Evolutionary conservation across 441 rosid genomes (phyloP), one percentile per base, ranked within the genome.

Genomic region (Sinapis alba): DNA sequence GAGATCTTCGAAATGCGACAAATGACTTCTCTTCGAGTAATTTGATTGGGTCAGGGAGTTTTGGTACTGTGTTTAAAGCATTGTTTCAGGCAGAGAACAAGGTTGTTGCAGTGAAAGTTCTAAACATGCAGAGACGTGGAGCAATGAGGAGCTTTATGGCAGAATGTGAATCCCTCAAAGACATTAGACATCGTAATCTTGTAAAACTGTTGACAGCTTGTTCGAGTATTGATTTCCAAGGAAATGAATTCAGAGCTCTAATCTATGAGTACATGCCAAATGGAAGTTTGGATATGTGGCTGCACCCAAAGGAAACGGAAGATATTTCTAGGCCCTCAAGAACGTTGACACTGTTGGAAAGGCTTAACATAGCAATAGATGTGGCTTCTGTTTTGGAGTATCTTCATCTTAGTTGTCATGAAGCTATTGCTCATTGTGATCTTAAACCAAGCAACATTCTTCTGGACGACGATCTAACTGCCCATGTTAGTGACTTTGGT

Each of bases 401-500:
- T 50, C 65, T 82, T 20, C 83, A 54, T 20, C 11, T 21, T 66
- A 61, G 50, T 7, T 57, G 32, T 41, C 50, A 61, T 4, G 47
- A 36, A 4, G 8, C 70, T 15, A 62, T 73, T 6, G 65, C 58
- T 3, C 79, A 76, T n/a, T 79, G 77, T 4, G 78, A 66, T 53
- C 63, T 68, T 13, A 78, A 68, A 47, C 82, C 84, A 4, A 81
- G 72, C 24, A 73, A 73, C 0, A 24, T 73, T 24, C 72, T 79
- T 16, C 41, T 72, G 2, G 78, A 76, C 16, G 20, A 60, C 4
- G 74, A 79, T n/a, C 18, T 43, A 5, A 43, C 50, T 3, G 50
- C 50, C 50, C 76, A 68, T 53, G 74, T 82, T 2, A 28, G 78
- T 21, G 85, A 82, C 24, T 67, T 70, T 51, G 79, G 83, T n/a